Percentiles rank a stretch among this genome's conserved stretches.
phyloP scores from a whole-genome alignment of 2,329 filamentous ascomycete species.

The Calonectria montana region DNA sequence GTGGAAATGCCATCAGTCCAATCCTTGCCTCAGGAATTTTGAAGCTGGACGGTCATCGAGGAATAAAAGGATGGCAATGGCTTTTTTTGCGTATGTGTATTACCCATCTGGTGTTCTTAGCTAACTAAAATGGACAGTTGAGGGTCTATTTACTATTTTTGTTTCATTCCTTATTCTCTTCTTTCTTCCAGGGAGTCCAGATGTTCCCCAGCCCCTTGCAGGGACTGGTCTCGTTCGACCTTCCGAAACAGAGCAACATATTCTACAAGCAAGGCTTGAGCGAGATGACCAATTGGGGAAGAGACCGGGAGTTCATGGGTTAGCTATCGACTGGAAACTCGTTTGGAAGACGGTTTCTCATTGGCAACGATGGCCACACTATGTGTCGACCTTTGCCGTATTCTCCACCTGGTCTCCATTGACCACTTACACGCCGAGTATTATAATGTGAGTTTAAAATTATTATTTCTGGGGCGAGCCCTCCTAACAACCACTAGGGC shows the following conservation, averaged over 20 bases:
- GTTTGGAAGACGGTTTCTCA: slow-evolving; percentile 58
- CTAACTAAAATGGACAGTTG: slow-evolving; percentile 47
- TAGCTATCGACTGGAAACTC: slow-evolving; percentile 49
- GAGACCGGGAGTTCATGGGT: slow-evolving; percentile 46
- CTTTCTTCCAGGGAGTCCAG: slow-evolving; percentile 56
- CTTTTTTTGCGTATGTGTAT: slow-evolving; percentile 56
- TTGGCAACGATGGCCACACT: slow-evolving; percentile 60
- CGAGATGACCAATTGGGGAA: slow-evolving; percentile 44
- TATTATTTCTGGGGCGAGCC: too few species aligned
- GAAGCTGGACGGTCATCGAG: slow-evolving; percentile 53
- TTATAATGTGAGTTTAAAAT: not conserved
- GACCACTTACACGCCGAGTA: slow-evolving; percentile 58
- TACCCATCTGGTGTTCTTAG: too few species aligned
- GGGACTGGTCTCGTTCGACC: slow-evolving; percentile 53
- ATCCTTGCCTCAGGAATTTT: slow-evolving; percentile 61
- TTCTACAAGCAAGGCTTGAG: slow-evolving; percentile 50
- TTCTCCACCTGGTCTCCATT: slow-evolving; percentile 65
- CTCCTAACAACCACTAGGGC: not conserved
- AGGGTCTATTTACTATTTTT: slow-evolving; percentile 56
- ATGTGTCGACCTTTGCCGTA: slow-evolving; percentile 60
- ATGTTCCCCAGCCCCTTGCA: slow-evolving; percentile 52
- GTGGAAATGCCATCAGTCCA: slow-evolving; percentile 60
- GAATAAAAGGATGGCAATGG: slow-evolving; percentile 62
- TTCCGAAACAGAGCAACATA: slow-evolving; percentile 45
- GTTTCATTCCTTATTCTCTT: slow-evolving; percentile 53